These are phyloP conservation scores for Alternaria arbusti DNA, from an alignment of 2,329 filamentous ascomycete species.

Conservation along the genomic window DNA sequence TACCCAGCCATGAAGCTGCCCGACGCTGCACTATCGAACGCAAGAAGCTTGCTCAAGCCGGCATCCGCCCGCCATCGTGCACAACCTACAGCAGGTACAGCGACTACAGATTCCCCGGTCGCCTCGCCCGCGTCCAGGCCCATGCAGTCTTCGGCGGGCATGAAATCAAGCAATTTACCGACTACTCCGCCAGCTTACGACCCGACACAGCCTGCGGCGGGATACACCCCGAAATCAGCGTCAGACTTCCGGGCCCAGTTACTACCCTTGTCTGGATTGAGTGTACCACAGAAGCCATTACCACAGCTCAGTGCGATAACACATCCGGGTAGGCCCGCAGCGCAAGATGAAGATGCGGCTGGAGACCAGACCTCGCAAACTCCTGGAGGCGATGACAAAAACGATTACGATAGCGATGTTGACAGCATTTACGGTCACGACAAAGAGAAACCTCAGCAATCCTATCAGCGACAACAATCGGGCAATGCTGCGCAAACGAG, in stretches of 20 bases:
- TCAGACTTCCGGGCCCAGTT: background rate
- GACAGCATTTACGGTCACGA: background rate
- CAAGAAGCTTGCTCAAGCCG: too few relatives aligned
- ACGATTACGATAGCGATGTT: background rate
- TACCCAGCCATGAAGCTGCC: background rate
- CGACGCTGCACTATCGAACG: background rate
- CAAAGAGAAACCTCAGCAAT: background rate
- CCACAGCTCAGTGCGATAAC: background rate
- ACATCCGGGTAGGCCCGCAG: background rate
- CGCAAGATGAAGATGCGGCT: background rate
- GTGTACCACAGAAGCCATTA: background rate
- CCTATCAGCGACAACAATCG: background rate
- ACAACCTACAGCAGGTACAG: background rate
- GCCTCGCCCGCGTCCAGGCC: too few relatives aligned
- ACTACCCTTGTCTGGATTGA: background rate
- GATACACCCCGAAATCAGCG: background rate
- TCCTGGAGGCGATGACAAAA: background rate
- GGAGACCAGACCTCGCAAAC: background rate
- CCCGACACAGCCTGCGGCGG: background rate
- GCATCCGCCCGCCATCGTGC: background rate
- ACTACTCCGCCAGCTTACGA: background rate
- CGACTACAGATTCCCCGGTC: too few relatives aligned
- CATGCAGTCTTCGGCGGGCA: background rate
- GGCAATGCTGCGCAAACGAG: background rate
- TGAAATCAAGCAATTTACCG: background rate